phyloP scores from a whole-genome alignment of 305 asterid genomes.

The Ilex paraguariensis region DNA sequence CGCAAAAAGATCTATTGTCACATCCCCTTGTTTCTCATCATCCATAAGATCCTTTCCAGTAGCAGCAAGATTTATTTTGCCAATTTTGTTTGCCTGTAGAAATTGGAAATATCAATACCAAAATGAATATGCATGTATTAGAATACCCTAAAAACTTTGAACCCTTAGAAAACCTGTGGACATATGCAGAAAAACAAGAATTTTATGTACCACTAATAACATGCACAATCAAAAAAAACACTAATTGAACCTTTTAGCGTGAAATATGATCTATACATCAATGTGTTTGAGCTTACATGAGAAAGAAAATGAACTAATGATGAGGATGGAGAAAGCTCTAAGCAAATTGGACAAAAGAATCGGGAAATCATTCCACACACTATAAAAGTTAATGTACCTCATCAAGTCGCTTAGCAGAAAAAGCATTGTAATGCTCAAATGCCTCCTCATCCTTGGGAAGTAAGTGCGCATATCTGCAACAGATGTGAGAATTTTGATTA shows the following conservation, averaged over 20 bases:
- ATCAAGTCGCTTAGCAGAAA: slow-evolving; percentile 83
- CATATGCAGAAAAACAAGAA: background rate
- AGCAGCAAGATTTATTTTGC: slow-evolving; percentile 98
- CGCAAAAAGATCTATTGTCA: slow-evolving; percentile 87
- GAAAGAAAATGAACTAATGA: too few species aligned
- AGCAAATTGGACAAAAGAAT: too few species aligned
- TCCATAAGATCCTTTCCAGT: slow-evolving; percentile 99
- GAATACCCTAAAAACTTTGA: background rate
- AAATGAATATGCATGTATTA: background rate
- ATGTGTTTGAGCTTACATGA: too few species aligned
- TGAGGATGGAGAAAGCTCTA: too few species aligned
- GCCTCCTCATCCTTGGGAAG: slow-evolving; percentile 97
- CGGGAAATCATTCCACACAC: too few species aligned
- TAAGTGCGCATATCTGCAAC: slow-evolving; percentile 83
- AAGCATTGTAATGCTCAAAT: slow-evolving; percentile 71
- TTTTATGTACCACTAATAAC: background rate
- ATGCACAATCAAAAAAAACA: too few species aligned
- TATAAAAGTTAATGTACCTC: slow-evolving; percentile 50
- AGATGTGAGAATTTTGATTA: slow-evolving; percentile 3
- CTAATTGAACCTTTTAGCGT: too few species aligned
- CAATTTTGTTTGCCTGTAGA: slow-evolving; percentile 89
- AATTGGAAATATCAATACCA: background rate
- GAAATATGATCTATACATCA: too few species aligned
- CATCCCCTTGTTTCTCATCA: slow-evolving; percentile 95
- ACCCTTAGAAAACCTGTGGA: background rate